Conservation (phyloP, 371 early-diverging fungal species). For the Apophysomyces sp. region DNA sequence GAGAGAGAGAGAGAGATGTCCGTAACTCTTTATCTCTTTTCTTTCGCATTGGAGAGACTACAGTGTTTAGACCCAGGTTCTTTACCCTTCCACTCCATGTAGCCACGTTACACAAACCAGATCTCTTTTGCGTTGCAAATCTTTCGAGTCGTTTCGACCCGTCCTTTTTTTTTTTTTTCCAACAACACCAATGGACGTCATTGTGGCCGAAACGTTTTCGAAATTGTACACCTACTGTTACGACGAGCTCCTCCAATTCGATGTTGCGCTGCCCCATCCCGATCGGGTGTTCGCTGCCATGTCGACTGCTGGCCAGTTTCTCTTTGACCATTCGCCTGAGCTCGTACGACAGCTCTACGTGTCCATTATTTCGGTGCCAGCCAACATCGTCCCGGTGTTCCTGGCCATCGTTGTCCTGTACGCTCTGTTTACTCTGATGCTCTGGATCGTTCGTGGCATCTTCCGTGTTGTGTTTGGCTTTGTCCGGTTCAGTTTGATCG, state of each 20-base stretch:
- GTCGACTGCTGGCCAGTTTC: neutral
- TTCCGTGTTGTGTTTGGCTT: slow-evolving; percentile 37
- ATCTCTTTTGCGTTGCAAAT: too few relatives aligned
- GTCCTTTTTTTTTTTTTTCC: neutral
- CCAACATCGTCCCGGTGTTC: slow-evolving; percentile 17
- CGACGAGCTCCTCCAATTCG: slow-evolving; percentile 17
- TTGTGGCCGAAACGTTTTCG: slow-evolving; percentile 26
- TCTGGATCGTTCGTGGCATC: slow-evolving; percentile 24
- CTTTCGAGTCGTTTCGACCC: too few relatives aligned
- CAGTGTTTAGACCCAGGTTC: too few relatives aligned
- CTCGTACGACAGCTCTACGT: slow-evolving; percentile 22
- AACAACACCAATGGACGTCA: slow-evolving; percentile 14
- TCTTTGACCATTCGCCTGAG: slow-evolving; percentile 24
- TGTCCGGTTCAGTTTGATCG: slow-evolving; percentile 36
- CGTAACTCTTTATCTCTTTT: too few relatives aligned
- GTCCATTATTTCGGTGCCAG: neutral
- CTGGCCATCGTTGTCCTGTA: slow-evolving; percentile 33
- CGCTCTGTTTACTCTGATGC: slow-evolving; percentile 26
- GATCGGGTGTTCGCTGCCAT: slow-evolving; percentile 14
- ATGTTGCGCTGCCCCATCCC: slow-evolving; percentile 27
- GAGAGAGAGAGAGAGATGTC: too few relatives aligned
- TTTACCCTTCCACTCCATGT: too few relatives aligned
- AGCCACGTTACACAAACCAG: too few relatives aligned
- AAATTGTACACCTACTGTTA: slow-evolving; percentile 31
- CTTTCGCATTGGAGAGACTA: too few relatives aligned